Percentiles rank a stretch among this genome's conserved stretches.
Conservation (phyloP, 2,329 filamentous ascomycete genomes). For the Aspergillus oerlinghausenensis region DNA sequence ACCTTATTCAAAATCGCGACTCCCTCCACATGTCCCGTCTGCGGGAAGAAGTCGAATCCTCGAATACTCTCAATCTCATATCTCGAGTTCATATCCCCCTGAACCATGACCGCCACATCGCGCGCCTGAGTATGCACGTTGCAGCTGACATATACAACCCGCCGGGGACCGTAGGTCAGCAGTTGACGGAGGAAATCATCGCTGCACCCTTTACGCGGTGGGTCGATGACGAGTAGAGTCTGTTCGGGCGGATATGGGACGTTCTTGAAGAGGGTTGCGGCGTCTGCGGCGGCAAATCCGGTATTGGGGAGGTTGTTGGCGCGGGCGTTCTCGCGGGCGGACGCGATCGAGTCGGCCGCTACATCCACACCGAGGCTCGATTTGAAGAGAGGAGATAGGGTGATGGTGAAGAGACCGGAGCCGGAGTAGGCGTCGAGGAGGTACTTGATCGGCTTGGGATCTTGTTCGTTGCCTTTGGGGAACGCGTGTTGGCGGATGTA, state of each 20-base stretch:
- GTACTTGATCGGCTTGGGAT: slow-evolving; percentile 61
- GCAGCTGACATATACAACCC: slow-evolving; percentile 92
- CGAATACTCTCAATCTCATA: slow-evolving; percentile 88
- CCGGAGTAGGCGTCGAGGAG: slow-evolving; percentile 98
- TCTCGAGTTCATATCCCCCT: slow-evolving; percentile 49
- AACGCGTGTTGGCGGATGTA: slow-evolving; percentile 81
- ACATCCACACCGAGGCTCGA: slow-evolving; percentile 89
- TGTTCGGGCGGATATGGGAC: slow-evolving; percentile 71
- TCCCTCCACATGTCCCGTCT: slow-evolving; percentile 66
- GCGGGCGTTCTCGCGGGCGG: slow-evolving; percentile 70
- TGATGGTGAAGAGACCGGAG: slow-evolving; percentile 94
- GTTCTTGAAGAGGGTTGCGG: slow-evolving; percentile 71
- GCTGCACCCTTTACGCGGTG: slow-evolving; percentile 94
- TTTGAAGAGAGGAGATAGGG: slow-evolving; percentile 74
- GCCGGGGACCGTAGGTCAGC: slow-evolving; percentile 67
- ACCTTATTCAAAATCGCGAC: slow-evolving; percentile 54
- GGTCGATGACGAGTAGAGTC: slow-evolving; percentile 92
- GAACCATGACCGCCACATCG: slow-evolving; percentile 82
- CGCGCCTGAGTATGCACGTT: slow-evolving; percentile 97
- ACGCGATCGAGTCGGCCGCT: slow-evolving; percentile 69
- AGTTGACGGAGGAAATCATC: slow-evolving; percentile 77
- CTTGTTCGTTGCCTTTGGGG: slow-evolving; percentile 39
- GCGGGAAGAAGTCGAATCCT: slow-evolving; percentile 97
- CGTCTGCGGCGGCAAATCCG: slow-evolving; percentile 85
- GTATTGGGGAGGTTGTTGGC: slow-evolving; percentile 74